A percentile compares a stretch with the other conserved stretches of the same genome.
Evolutionary conservation across 495 filamentous ascomycete genomes (phyloP).

Genomic region (Hyaloscypha hepaticicola): DNA sequence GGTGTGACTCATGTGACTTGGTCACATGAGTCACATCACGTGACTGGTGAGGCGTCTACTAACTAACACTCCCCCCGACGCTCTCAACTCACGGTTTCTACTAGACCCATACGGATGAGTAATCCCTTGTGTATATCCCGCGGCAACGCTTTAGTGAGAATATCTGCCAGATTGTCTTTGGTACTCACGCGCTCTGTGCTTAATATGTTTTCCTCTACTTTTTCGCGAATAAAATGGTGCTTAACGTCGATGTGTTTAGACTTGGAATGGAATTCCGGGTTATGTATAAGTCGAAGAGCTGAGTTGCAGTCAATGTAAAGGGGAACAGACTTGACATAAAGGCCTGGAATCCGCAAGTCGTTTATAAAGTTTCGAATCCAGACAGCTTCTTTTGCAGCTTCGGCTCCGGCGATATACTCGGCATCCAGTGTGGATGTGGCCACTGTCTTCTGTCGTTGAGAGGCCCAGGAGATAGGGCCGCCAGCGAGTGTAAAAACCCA

Average conservation of each 20-base stretch:
- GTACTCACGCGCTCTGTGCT: background rate
- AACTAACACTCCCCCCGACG: too few relatives aligned
- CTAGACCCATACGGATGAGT: too few relatives aligned
- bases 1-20: too few relatives aligned
- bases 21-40: too few relatives aligned
- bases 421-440: constrained; percentile 41
- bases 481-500: constrained; percentile 40
- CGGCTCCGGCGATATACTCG: constrained; percentile 38
- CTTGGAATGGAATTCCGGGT: constrained; percentile 35
- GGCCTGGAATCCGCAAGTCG: constrained; percentile 33
- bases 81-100: too few relatives aligned
- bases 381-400: constrained; percentile 43
- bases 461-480: constrained; percentile 40
- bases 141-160: constrained; percentile 1
- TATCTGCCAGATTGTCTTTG: background rate
- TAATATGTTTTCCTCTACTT: background rate
- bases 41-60: too few relatives aligned
- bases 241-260: constrained; percentile 40
- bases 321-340: background rate
- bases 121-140: too few relatives aligned
- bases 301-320: constrained; percentile 6
- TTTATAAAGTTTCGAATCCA: constrained; percentile 37
- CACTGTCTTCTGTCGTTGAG: constrained; percentile 38
- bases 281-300: constrained; percentile 34
- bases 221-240: constrained; percentile 21